Evolutionary conservation across 257 asterid genomes (phyloP).

Genomic region (Verbascum thapsus): DNA sequence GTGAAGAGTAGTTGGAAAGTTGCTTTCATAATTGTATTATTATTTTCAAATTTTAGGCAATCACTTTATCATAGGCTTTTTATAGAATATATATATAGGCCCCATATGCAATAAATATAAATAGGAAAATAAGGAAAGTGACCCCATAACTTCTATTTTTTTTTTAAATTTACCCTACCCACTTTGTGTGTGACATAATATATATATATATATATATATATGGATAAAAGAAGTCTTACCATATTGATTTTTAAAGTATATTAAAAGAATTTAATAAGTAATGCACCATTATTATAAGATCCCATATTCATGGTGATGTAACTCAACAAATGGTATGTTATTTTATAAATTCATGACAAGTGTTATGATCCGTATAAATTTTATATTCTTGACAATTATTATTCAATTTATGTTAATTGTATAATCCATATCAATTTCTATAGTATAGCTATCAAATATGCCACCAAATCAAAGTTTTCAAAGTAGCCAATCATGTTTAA

Average conservation of each 20-base stretch:
- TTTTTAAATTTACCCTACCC: constrained; percentile 29
- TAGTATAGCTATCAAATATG: too few species aligned
- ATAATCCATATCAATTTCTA: too few species aligned
- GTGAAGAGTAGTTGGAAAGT: constrained; percentile 44
- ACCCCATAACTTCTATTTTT: constrained; percentile 48
- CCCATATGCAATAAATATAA: constrained; percentile 45
- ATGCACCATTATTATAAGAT: too few species aligned
- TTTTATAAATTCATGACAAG: too few species aligned
- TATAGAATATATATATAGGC: constrained; percentile 33
- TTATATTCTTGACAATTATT: too few species aligned
- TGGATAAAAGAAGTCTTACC: constrained; percentile 37
- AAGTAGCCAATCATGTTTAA: too few species aligned
- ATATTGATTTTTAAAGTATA: constrained; percentile 29
- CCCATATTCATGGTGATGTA: too few species aligned
- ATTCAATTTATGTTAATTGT: too few species aligned
- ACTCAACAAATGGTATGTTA: too few species aligned
- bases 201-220: constrained; percentile 23
- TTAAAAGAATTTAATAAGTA: too few species aligned
- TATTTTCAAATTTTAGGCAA: constrained; percentile 61
- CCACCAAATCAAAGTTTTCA: too few species aligned
- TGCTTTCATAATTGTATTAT: constrained; percentile 55
- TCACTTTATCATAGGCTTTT: constrained; percentile 51
- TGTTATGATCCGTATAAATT: too few species aligned
- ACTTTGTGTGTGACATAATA: constrained; percentile 19
- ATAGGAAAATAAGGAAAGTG: constrained; percentile 28